These are phyloP conservation scores for Solidago caesia DNA, from an alignment of 129 eudicot genomes.

Conservation along the genomic window DNA sequence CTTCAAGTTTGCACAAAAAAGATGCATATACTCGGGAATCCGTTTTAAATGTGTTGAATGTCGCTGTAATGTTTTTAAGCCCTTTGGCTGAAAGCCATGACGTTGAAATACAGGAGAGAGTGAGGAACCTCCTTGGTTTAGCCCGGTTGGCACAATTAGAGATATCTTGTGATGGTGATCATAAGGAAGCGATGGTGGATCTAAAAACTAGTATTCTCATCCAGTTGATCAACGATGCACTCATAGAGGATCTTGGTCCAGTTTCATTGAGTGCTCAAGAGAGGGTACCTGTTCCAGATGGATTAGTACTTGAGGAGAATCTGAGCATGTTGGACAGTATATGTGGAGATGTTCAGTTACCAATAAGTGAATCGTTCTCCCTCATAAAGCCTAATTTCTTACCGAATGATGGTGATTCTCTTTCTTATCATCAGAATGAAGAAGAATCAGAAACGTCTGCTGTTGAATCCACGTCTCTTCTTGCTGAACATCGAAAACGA, in stretches of 20 bases:
- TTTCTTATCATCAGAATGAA: conserved; percentile 27
- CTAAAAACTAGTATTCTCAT: conserved; percentile 40
- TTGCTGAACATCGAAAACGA: conserved; percentile 74
- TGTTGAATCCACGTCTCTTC: conserved; percentile 63
- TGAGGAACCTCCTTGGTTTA: conserved; percentile 65
- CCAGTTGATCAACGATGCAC: conserved; percentile 47
- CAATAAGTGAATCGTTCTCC: conserved; percentile 51
- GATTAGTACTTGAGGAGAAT: conserved; percentile 63
- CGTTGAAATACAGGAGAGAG: conserved; percentile 88
- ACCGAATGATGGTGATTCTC: conserved; percentile 31
- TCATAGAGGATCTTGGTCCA: conserved; percentile 89
- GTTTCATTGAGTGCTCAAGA: conserved; percentile 72
- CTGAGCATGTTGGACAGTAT: conserved; percentile 61
- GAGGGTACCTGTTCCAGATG: conserved; percentile 72
- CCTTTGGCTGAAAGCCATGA: conserved; percentile 70
- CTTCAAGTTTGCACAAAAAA: conserved; percentile 28
- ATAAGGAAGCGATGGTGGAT: conserved; percentile 37
- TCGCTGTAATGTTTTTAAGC: conserved; percentile 49
- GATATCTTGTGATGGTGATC: conserved; percentile 35
- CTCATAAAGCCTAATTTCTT: conserved; percentile 40
- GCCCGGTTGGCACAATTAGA: conserved; percentile 51
- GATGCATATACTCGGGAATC: conserved; percentile 43
- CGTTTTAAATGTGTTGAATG: conserved; percentile 39
- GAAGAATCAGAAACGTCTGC: conserved; percentile 59
- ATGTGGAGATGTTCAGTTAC: conserved; percentile 58